Percentiles rank a stretch among this genome's conserved stretches.
phyloP scores from a whole-genome alignment of 2,329 filamentous ascomycete genomes.

The Botrytis galanthina region DNA sequence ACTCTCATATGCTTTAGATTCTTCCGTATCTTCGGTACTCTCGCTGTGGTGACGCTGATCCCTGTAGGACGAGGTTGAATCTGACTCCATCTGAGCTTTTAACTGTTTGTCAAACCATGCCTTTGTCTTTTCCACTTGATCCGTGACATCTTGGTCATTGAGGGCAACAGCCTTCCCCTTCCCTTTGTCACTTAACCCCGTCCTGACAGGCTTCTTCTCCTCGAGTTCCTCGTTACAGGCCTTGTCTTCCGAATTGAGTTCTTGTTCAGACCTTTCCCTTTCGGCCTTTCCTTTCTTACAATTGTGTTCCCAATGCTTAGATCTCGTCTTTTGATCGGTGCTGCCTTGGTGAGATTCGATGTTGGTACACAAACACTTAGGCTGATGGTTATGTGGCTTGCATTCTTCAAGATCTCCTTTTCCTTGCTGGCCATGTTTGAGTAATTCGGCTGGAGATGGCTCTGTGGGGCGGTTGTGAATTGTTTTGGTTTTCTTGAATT shows the following conservation, averaged over 20 bases:
- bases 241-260: neutral
- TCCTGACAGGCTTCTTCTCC: neutral
- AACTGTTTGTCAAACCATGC: constrained; percentile 9
- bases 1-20: neutral
- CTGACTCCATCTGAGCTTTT: neutral
- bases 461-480: neutral
- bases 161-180: neutral
- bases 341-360: neutral
- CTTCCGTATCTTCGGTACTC: neutral
- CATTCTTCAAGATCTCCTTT: neutral
- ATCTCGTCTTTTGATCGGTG: neutral
- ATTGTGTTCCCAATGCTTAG: constrained; percentile 10
- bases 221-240: neutral
- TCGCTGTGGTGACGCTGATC: neutral
- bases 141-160: neutral
- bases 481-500: neutral
- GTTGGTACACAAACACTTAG: neutral
- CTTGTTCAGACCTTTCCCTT: neutral
- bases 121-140: neutral
- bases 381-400: neutral
- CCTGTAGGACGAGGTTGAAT: neutral
- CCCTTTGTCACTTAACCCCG: neutral
- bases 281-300: neutral
- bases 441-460: neutral
- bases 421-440: neutral